Conservation (phyloP, 257 asterid species). For the Penstemon newberryi region DNA sequence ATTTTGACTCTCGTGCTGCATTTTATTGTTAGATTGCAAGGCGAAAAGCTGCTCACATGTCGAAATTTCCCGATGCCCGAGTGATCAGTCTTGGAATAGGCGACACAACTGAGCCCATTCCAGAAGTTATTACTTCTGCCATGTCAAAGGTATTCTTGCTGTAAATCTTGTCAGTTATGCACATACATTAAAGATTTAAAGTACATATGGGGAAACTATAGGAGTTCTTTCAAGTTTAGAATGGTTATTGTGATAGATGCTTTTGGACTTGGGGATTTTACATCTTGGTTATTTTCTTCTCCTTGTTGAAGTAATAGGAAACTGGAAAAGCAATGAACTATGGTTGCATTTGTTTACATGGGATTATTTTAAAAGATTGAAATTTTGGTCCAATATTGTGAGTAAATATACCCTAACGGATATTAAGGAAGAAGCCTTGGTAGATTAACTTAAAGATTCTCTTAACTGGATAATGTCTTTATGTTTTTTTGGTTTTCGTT, state of each 20-base stretch:
- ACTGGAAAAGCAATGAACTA: background rate
- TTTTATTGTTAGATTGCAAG: slow-evolving; percentile 66
- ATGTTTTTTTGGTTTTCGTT: background rate
- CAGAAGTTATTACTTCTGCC: slow-evolving; percentile 83
- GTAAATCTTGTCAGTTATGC: slow-evolving; percentile 13
- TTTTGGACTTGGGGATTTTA: background rate
- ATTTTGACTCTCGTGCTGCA: slow-evolving; percentile 5
- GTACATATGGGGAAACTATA: no score
- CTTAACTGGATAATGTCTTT: slow-evolving; percentile 10
- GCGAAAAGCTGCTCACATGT: slow-evolving; percentile 73
- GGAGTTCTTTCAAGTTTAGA: no score
- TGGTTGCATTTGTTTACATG: slow-evolving; percentile 1
- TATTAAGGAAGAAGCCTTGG: background rate
- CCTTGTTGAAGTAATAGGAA: background rate
- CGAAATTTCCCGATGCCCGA: slow-evolving; percentile 79
- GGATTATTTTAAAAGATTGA: slow-evolving; percentile 6
- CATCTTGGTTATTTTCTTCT: slow-evolving; percentile 4
- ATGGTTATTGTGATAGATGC: background rate
- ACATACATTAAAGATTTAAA: background rate
- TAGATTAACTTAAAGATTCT: slow-evolving; percentile 2
- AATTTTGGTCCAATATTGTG: slow-evolving; percentile 2
- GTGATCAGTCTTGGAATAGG: slow-evolving; percentile 98
- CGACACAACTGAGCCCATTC: slow-evolving; percentile 97
- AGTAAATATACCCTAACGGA: slow-evolving; percentile 17
- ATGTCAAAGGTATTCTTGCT: slow-evolving; percentile 73